These are phyloP conservation scores for Cystobasidium ongulense DNA, from an alignment of 768 basidiomycete genomes.

Conservation along the genomic window DNA sequence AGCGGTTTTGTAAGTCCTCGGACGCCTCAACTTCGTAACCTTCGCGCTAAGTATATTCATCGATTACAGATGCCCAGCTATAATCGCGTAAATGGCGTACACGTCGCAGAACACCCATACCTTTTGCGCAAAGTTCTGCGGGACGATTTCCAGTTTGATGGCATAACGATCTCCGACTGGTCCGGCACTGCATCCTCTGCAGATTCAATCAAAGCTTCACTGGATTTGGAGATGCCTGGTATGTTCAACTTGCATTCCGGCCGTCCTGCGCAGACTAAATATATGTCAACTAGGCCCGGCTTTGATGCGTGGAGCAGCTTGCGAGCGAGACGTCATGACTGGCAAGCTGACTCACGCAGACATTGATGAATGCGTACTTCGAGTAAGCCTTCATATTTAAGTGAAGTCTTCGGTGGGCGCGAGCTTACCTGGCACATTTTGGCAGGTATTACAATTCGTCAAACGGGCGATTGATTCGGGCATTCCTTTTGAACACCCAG, in stretches of 20 bases:
- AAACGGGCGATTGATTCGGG: slow-evolving; percentile 52
- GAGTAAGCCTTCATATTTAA: not conserved
- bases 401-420: too few relatives aligned
- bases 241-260: not conserved
- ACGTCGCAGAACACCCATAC: slow-evolving; percentile 42
- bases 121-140: slow-evolving; percentile 43
- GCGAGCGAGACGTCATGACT: slow-evolving; percentile 38
- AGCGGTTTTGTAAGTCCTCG: slow-evolving; percentile 15
- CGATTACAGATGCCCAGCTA: slow-evolving; percentile 39
- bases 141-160: slow-evolving; percentile 44
- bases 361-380: slow-evolving; percentile 50
- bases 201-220: slow-evolving; percentile 43
- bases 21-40: slow-evolving; percentile 27
- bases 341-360: slow-evolving; percentile 45
- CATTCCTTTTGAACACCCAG: slow-evolving; percentile 55
- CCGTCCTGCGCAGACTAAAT: not conserved
- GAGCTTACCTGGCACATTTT: slow-evolving; percentile 29
- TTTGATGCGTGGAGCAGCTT: slow-evolving; percentile 32
- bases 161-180: slow-evolving; percentile 44
- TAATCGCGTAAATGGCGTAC: slow-evolving; percentile 45
- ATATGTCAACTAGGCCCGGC: slow-evolving; percentile 46
- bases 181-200: slow-evolving; percentile 40
- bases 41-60: slow-evolving; percentile 25
- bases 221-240: slow-evolving; percentile 42
- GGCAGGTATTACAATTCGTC: slow-evolving; percentile 52